Percentiles rank a stretch among this genome's conserved stretches.
Conservation (phyloP, 768 basidiomycete genomes). For the Hericium alpestre region DNA sequence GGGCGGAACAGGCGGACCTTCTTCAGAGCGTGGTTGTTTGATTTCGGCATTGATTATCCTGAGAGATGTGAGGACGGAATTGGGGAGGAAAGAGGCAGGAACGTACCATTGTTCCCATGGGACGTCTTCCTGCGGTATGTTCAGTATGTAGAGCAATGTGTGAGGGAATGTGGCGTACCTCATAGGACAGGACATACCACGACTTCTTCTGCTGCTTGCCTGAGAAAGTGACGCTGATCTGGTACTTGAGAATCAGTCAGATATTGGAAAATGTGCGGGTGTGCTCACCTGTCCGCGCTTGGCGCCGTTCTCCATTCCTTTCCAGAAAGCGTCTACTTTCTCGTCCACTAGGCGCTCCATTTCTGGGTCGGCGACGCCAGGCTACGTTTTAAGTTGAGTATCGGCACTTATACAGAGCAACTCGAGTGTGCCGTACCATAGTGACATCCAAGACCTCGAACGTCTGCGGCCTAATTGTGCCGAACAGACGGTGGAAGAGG, state of each 20-base stretch:
- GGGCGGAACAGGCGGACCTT: slow-evolving; percentile 29
- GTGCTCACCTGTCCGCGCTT: slow-evolving; percentile 58
- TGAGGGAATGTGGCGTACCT: slow-evolving; percentile 7
- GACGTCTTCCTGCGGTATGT: slow-evolving; percentile 50
- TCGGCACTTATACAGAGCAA: neutral
- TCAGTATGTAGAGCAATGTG: neutral
- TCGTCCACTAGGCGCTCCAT: slow-evolving; percentile 65
- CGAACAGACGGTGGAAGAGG: slow-evolving; percentile 76
- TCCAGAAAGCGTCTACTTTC: slow-evolving; percentile 74
- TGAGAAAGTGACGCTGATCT: slow-evolving; percentile 69
- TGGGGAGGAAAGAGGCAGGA: neutral
- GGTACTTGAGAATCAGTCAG: neutral
- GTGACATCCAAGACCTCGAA: slow-evolving; percentile 80
- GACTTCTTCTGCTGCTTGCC: slow-evolving; percentile 69
- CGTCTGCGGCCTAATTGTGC: slow-evolving; percentile 62
- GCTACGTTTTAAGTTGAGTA: slow-evolving; percentile 30
- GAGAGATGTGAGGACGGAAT: neutral
- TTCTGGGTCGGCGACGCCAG: slow-evolving; percentile 64
- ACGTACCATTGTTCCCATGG: slow-evolving; percentile 80
- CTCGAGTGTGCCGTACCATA: slow-evolving; percentile 45
- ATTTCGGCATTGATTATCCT: slow-evolving; percentile 79
- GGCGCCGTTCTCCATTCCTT: slow-evolving; percentile 51
- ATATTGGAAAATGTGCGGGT: neutral
- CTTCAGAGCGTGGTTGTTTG: slow-evolving; percentile 56
- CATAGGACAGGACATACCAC: slow-evolving; percentile 63